Base-by-base conservation (phyloP, 371 early-diverging fungal species). In the Actinomortierella wolfii region DNA sequence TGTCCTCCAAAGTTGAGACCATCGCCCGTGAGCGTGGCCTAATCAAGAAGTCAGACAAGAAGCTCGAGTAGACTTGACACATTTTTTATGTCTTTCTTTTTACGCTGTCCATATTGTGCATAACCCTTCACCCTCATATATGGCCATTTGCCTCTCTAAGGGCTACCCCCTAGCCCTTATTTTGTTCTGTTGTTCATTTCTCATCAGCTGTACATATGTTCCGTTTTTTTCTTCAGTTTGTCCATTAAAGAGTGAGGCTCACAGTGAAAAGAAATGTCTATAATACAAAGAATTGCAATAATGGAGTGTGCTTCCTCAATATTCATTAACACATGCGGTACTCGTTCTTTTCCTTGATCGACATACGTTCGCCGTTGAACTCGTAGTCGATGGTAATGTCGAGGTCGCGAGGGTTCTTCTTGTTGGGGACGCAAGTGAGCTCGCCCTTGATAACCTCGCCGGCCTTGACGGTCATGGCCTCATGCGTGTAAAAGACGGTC, bases 261-360 rank as follows among this genome's bases (percentile, higher is more conserved):
- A 14, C 7, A 23, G 23, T 15, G 52, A 54, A 15, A 26, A 51
- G 20, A 40, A 49, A 42, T 20, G n/a, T n/a, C n/a, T n/a, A n/a
- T n/a, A n/a, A n/a, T n/a, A n/a, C n/a, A n/a, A n/a, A n/a, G n/a
- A n/a, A n/a, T n/a, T n/a, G n/a, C n/a, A n/a, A n/a, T 41, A 46
- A 40, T 7, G 14, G 42, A 23, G n/a, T 29, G 15, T 9, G 7
- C 5, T 9, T 17, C 41, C 15, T 45, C n/a, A n/a, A n/a, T n/a
- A n/a, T n/a, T n/a, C n/a, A n/a, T 51, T 73, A 73, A 43, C 74
- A 93, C 97, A 97, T 96, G 71, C 92, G 92, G 83, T 91, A 97
- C 53, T 89, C 82, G 71, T 91, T 87, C 57, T 77, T 81, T 53
- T 90, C 92, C 62, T 88, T 79, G 23, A 81, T 53, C 26, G 73